Conservation (phyloP, 2,329 filamentous ascomycete genomes). For the Microcyclosporella mali region DNA sequence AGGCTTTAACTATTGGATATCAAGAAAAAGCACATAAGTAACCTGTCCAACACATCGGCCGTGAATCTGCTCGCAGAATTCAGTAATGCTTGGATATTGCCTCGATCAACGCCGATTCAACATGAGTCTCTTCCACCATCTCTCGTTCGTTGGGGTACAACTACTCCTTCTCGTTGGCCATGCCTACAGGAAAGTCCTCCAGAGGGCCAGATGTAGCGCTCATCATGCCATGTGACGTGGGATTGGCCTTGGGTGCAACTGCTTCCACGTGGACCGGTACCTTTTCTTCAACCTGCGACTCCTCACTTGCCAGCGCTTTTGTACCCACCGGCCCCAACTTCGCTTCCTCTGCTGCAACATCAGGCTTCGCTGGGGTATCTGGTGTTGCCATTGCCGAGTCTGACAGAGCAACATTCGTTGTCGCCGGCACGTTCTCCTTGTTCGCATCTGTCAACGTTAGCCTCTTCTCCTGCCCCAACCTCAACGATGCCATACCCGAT, state of each 20-base stretch:
- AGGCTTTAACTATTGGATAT: too few species aligned
- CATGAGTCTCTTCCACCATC: too few species aligned
- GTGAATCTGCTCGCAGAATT: too few species aligned
- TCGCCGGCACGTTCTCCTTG: constrained; percentile 4
- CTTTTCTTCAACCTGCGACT: constrained; percentile 1
- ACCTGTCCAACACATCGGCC: too few species aligned
- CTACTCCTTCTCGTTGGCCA: too few species aligned
- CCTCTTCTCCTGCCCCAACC: neutral
- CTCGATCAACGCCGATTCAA: too few species aligned
- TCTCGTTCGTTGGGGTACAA: too few species aligned
- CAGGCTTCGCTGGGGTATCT: neutral
- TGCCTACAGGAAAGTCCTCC: too few species aligned
- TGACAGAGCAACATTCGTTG: neutral
- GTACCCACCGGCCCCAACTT: neutral
- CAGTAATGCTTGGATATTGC: too few species aligned
- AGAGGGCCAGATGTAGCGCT: constrained; percentile 21
- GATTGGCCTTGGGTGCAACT: neutral
- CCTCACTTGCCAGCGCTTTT: neutral
- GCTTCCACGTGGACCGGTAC: constrained; percentile 1
- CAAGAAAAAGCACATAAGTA: too few species aligned
- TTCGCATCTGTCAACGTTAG: neutral
- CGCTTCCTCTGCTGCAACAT: neutral
- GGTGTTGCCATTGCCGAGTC: neutral
- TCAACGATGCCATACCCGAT: neutral
- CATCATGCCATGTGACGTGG: constrained; percentile 17